Percentiles rank a stretch among this genome's conserved stretches.
Conservation (phyloP, 257 asterid species). For the Schizonepeta tenuifolia region DNA sequence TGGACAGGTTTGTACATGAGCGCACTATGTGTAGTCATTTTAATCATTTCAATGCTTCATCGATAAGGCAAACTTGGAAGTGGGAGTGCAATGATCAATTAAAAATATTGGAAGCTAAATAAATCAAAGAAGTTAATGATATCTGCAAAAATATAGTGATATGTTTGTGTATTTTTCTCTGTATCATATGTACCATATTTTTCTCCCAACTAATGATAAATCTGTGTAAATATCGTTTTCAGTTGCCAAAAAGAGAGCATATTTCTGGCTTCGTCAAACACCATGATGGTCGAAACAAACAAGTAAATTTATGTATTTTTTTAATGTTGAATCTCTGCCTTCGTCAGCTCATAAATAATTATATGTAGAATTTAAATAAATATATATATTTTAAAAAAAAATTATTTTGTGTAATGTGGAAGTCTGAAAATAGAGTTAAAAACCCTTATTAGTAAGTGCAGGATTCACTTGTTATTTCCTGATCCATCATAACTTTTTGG, state of each 20-base stretch:
- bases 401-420: neutral
- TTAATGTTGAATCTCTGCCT: constrained; percentile 16
- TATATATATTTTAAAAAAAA: too few species aligned
- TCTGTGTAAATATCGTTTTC: neutral
- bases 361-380: neutral
- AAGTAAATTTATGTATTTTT: constrained; percentile 11
- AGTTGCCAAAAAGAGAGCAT: constrained; percentile 9
- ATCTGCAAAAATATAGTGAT: neutral
- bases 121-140: neutral
- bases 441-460: constrained; percentile 3
- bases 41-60: constrained; percentile 7
- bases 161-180: neutral
- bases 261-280: neutral
- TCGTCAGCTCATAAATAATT: neutral
- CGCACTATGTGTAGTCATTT: neutral
- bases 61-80: neutral
- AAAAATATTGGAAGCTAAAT: neutral
- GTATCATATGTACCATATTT: neutral
- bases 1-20: neutral
- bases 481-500: neutral
- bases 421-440: constrained; percentile 17
- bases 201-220: neutral
- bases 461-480: neutral
- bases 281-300: constrained; percentile 24
- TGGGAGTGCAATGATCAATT: neutral